phyloP scores from a whole-genome alignment of 805 yeast genomes.

The Ogataea polymorpha region DNA sequence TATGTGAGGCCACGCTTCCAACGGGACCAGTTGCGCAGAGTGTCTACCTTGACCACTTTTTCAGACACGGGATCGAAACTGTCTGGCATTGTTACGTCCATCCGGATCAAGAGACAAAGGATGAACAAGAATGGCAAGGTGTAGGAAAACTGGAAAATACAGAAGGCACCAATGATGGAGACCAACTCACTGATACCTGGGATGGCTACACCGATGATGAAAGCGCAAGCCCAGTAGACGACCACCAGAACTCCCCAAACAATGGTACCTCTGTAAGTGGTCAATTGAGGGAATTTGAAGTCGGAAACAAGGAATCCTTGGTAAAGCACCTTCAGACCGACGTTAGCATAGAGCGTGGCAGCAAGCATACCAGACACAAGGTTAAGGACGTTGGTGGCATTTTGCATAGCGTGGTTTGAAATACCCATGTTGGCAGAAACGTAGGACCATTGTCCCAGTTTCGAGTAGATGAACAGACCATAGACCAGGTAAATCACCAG shows the following conservation, averaged over 20 bases:
- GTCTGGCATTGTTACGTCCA: slow-evolving; percentile 11
- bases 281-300: slow-evolving; percentile 34
- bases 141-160: slow-evolving; percentile 45
- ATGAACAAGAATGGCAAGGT: slow-evolving; percentile 37
- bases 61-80: slow-evolving; percentile 9
- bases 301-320: slow-evolving; percentile 35
- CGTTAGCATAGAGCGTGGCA: slow-evolving; percentile 45
- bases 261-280: slow-evolving; percentile 32
- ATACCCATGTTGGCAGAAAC: slow-evolving; percentile 46
- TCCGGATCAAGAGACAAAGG: slow-evolving; percentile 11
- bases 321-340: slow-evolving; percentile 44
- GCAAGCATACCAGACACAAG: slow-evolving; percentile 43
- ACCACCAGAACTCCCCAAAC: slow-evolving; percentile 37
- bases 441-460: slow-evolving; percentile 43
- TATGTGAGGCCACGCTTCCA: slow-evolving; percentile 9
- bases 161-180: slow-evolving; percentile 40
- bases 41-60: slow-evolving; percentile 5
- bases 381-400: slow-evolving; percentile 39
- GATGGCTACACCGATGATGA: slow-evolving; percentile 42
- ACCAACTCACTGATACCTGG: slow-evolving; percentile 40
- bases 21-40: slow-evolving; percentile 6
- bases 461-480: slow-evolving; percentile 42
- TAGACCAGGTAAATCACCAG: slow-evolving; percentile 38
- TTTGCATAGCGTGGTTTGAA: slow-evolving; percentile 37
- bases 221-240: slow-evolving; percentile 44